Base-by-base conservation (phyloP, 495 filamentous ascomycete species). In the Penicillium silybi region DNA sequence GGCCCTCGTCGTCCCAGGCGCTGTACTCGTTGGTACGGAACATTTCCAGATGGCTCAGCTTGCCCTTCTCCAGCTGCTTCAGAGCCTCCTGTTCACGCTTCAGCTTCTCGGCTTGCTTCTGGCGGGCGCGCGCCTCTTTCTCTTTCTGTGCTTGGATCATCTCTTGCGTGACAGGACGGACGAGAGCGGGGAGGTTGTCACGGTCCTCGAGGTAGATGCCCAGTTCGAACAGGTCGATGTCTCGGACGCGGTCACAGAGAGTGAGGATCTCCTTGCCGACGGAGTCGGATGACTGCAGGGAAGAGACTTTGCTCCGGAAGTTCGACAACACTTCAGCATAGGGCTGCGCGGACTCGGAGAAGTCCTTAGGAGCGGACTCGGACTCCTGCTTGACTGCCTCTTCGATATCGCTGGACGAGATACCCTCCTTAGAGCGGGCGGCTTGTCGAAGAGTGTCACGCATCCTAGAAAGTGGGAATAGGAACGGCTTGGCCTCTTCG, bases 131-230 rank as follows among this genome's bases (percentile, higher is more conserved):
- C 56, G 38, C 76, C 20, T 79, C 81, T 65, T 88, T 88, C 57
- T 89, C 86, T 45, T 84, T 80, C 1, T 85, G 80, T 1, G 84
- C 83, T n/a, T 86, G 85, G 29, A 86, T 73, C 27, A 96, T 77
- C 44, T 86, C 85, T 2, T 76, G 75, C 3, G 84, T 85, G 11
- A 95, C 78, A n/a, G 89, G 91, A 47, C 91, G 89, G 55, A 97
- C 81, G 1, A 97, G 73, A 15, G 92, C 89, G 0, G 87, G 85
- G 52, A 78, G 77, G 32, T 75, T 75, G 8, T 87, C 82, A 15
- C 89, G 84, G 61, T 97, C 92, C 61, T 97, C 92, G 9, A 97
- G 84, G 54, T 93, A 91, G 19, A 97, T 83, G 17, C 84, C 89
- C 0, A 92, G 72, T 42, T 89, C 79, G 45, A 86, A 89, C 26